A percentile compares a stretch with the other conserved stretches of the same genome.
Conservation (phyloP, 2,329 filamentous ascomycete species). For the Fusarium nematophilum region DNA sequence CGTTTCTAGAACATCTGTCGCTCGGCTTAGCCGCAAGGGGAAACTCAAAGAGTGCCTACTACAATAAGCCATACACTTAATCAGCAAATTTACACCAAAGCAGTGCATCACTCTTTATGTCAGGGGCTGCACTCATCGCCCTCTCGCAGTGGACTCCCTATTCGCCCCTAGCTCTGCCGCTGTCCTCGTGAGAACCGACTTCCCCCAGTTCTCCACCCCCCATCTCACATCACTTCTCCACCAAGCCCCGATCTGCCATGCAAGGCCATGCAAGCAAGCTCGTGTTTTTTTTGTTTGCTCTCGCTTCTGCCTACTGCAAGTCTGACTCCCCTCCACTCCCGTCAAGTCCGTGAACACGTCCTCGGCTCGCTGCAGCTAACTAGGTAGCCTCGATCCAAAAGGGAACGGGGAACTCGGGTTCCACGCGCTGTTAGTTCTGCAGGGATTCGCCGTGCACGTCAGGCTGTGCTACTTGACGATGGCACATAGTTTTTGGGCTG, state of each 20-base stretch:
- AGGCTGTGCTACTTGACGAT: conserved; percentile 25
- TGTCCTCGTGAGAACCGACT: conserved; percentile 18
- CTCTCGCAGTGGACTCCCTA: conserved; percentile 26
- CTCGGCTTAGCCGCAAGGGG: conserved; percentile 14
- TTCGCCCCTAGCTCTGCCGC: conserved; percentile 25
- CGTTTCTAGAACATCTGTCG: conserved; percentile 39
- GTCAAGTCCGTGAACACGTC: conserved; percentile 8
- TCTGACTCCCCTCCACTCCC: conserved; percentile 15
- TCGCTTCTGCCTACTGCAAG: conserved; percentile 4
- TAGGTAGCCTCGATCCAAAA: conserved; percentile 19
- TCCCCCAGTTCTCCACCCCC: conserved; percentile 5
- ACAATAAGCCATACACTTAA: neutral
- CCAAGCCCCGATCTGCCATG: conserved; percentile 31
- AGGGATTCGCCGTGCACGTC: conserved; percentile 24
- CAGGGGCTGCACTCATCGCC: neutral
- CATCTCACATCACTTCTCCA: conserved; percentile 9
- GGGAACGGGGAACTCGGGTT: conserved; percentile 21
- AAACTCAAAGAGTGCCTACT: too few relatives aligned
- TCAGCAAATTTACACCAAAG: neutral
- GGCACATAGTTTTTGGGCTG: neutral
- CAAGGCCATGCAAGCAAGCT: conserved; percentile 6
- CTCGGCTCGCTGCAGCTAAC: conserved; percentile 20
- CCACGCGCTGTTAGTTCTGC: conserved; percentile 24
- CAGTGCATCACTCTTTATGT: too few relatives aligned
- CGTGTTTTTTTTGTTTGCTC: conserved; percentile 1